Percentiles rank a stretch among this genome's conserved stretches.
Evolutionary conservation across 192 early-diverging fungal genomes (phyloP).

Genomic region (Entophlyctis helioformis): DNA sequence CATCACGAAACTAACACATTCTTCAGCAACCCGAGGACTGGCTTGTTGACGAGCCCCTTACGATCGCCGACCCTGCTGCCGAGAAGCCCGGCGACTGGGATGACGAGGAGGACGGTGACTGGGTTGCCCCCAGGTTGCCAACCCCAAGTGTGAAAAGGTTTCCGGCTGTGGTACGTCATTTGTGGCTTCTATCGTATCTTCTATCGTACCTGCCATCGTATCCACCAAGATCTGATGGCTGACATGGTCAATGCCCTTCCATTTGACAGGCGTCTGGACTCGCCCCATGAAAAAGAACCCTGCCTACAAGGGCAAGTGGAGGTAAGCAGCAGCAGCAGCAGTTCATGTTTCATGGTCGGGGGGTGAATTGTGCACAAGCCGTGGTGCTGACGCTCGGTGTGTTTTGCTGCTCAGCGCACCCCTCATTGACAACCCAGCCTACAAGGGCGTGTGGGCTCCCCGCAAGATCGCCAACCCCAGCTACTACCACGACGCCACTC

Average conservation of each 20-base stretch:
- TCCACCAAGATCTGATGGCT: too few species aligned
- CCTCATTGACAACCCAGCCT: slow-evolving; percentile 80
- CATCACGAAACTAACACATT: slow-evolving; percentile 1
- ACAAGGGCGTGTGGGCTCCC: slow-evolving; percentile 83
- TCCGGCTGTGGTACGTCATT: slow-evolving; percentile 64
- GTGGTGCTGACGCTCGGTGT: too few species aligned
- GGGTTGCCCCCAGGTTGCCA: slow-evolving; percentile 64
- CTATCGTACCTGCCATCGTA: too few species aligned
- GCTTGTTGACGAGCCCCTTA: slow-evolving; percentile 66
- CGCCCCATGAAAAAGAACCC: slow-evolving; percentile 89
- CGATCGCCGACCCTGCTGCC: slow-evolving; percentile 66
- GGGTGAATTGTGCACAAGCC: too few species aligned
- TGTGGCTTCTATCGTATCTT: too few species aligned
- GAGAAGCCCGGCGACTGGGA: slow-evolving; percentile 83
- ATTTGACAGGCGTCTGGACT: too few species aligned
- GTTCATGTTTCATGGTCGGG: too few species aligned
- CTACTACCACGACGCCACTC: slow-evolving; percentile 69
- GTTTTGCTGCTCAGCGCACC: slow-evolving; percentile 37
- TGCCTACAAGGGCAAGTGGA: slow-evolving; percentile 87
- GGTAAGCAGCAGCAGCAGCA: too few species aligned
- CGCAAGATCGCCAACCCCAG: slow-evolving; percentile 74
- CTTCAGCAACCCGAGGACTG: slow-evolving; percentile 77
- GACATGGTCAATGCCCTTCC: too few species aligned
- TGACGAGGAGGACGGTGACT: slow-evolving; percentile 89
- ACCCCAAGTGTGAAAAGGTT: slow-evolving; percentile 70